These are phyloP conservation scores for Backusella tuberculispora DNA, from an alignment of 192 early-diverging fungal species.

Conservation along the genomic window DNA sequence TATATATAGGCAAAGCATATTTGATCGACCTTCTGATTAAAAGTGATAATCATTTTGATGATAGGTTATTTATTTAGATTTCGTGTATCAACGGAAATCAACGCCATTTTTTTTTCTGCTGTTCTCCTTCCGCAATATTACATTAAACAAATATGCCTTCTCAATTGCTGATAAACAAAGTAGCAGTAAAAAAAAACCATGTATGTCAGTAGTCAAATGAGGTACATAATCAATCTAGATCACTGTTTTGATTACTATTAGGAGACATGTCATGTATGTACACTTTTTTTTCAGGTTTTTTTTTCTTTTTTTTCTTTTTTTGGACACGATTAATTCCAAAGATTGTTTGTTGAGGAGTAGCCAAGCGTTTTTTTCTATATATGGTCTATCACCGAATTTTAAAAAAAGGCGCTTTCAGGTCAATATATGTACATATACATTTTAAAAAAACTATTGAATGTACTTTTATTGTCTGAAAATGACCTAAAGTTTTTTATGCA, in stretches of 20 bases:
- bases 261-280: background rate
- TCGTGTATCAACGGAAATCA: background rate
- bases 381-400: background rate
- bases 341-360: background rate
- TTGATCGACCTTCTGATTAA: slow-evolving; percentile 1
- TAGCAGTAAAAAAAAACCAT: background rate
- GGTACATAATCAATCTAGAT: background rate
- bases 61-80: background rate
- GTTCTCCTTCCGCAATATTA: background rate
- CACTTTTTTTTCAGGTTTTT: background rate
- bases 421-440: too few relatives aligned
- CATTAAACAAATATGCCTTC: background rate
- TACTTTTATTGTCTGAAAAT: too few relatives aligned
- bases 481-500: too few relatives aligned
- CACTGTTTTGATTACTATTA: background rate
- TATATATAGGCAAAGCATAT: background rate
- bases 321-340: background rate
- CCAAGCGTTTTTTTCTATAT: background rate
- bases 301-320: slow-evolving; percentile 14
- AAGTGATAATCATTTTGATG: background rate
- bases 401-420: background rate
- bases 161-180: background rate
- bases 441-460: too few relatives aligned
- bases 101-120: background rate
- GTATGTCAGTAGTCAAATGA: background rate